Evolutionary conservation across 495 filamentous ascomycete genomes (phyloP).

Genomic region (Aspergillus cavernicola): DNA sequence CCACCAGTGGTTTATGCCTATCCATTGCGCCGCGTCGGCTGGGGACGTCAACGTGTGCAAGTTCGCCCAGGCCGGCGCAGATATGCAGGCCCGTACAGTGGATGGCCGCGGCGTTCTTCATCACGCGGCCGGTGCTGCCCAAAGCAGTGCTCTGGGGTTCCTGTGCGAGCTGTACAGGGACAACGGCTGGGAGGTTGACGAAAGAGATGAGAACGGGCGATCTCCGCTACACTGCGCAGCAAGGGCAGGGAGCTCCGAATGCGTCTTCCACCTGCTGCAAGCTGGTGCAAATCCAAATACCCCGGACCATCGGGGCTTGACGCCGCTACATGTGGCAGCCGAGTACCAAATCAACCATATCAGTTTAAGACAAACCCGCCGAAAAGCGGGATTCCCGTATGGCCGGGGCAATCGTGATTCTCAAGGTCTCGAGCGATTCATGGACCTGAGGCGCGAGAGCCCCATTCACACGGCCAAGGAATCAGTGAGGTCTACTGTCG

Average conservation of each 20-base stretch:
- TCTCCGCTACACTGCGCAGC: constrained; percentile 11
- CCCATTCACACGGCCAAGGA: background rate
- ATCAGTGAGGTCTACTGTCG: no score
- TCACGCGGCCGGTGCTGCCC: constrained; percentile 9
- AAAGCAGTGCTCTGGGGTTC: constrained; percentile 12
- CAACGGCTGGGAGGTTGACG: background rate
- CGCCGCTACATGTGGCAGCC: background rate
- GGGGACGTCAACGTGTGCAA: constrained; percentile 2
- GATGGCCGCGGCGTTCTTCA: constrained; percentile 14
- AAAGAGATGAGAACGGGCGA: constrained; percentile 2
- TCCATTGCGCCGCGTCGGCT: constrained; percentile 59
- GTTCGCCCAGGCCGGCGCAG: constrained; percentile 12
- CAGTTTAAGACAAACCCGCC: no score
- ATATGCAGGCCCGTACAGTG: constrained; percentile 8
- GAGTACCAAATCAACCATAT: background rate
- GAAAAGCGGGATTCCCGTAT: background rate
- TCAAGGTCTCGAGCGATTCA: background rate
- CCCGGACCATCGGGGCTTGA: background rate
- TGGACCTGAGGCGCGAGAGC: background rate
- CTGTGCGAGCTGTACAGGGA: constrained; percentile 3
- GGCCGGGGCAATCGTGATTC: background rate
- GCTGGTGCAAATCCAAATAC: constrained; percentile 1
- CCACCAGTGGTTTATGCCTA: constrained; percentile 74
- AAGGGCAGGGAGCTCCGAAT: background rate
- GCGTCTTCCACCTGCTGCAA: background rate